Base-by-base conservation (phyloP, 1,284 basidiomycete species). In the Boletus sp. region DNA sequence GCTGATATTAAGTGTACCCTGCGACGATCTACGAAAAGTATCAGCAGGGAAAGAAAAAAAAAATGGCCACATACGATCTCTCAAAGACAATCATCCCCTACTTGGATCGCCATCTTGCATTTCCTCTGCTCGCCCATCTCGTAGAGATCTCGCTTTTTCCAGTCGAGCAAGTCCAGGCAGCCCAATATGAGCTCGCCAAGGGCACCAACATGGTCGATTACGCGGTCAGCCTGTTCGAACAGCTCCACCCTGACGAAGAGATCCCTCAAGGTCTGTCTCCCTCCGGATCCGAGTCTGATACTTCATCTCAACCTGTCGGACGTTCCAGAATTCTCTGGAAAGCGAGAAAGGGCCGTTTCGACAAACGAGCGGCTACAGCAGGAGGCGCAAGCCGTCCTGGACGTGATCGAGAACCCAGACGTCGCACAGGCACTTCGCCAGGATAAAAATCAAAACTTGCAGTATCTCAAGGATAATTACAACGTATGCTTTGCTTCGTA, bases 191-290 rank as follows among this genome's bases (percentile, higher is more conserved):
- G 65, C 85, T 98, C 48, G 91, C 93, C 49, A 95, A 92, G 68
- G 90, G 88, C 57, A 99, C 94, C 43, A 95, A 96, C 70, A 94
- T 96, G 92, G 85, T 94, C 52, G 91, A 94, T 70, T 96, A 94
- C 62, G 83, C 89, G 34, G 78, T 87, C 53, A 78, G 77, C 58
- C 70, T 95, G 57, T 92, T 92, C 64, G 73, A 85, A 63, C 82
- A 90, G 71, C 73, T 91, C 33, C 71, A 88, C 62, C 84, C 88
- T 1, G 82, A 83, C 50, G 72, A 88, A 52, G 72, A 80, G 55
- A 68, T 82, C 27, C 84, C 87, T 10, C 64, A 73, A 66, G 88
- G 88, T 88, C 57, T 49, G 75, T 52, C 13, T 19, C 20, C 35
- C 12, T 50, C 27, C 25, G 2, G 12, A 13, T 17, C 20, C 36